Percentiles rank a stretch among this genome's conserved stretches.
Evolutionary conservation across 1,139 yeast species (phyloP).

Genomic region (Candida sojae): DNA sequence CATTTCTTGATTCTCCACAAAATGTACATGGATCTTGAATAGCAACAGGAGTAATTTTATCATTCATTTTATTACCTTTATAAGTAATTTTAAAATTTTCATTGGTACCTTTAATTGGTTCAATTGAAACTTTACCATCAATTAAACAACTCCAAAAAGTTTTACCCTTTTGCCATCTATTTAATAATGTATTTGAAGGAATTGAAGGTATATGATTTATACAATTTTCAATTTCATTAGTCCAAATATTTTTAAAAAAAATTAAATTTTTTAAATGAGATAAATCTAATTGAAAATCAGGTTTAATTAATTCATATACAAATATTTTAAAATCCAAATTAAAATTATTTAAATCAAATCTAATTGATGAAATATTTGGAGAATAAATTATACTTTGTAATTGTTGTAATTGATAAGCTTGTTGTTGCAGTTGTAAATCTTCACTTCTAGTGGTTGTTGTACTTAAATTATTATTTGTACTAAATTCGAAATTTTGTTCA

Average conservation of each 20-base stretch:
- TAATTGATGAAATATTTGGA: slow-evolving; percentile 56
- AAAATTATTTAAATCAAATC: slow-evolving; percentile 57
- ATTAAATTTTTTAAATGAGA: slow-evolving; percentile 52
- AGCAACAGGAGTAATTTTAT: slow-evolving; percentile 60
- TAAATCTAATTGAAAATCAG: slow-evolving; percentile 41
- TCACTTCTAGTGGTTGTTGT: neutral
- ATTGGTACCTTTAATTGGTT: slow-evolving; percentile 84
- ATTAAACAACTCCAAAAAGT: slow-evolving; percentile 65
- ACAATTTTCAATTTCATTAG: slow-evolving; percentile 79
- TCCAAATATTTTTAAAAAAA: slow-evolving; percentile 64
- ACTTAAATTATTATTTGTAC: slow-evolving; percentile 1
- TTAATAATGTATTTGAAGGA: slow-evolving; percentile 33
- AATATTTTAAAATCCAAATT: slow-evolving; percentile 45
- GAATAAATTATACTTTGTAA: slow-evolving; percentile 40
- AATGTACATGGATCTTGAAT: slow-evolving; percentile 72
- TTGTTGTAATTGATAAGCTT: slow-evolving; percentile 16
- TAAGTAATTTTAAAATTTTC: slow-evolving; percentile 57
- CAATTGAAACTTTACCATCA: slow-evolving; percentile 81
- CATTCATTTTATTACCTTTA: slow-evolving; percentile 11
- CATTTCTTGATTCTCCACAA: slow-evolving; percentile 77
- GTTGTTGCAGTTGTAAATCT: neutral
- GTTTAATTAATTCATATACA: slow-evolving; percentile 32
- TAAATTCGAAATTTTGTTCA: slow-evolving; percentile 9
- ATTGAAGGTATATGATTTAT: slow-evolving; percentile 34
- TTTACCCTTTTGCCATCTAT: slow-evolving; percentile 49